Conservation (phyloP, 2,329 filamentous ascomycete species). For the Sporothrix brunneoviolacea region DNA sequence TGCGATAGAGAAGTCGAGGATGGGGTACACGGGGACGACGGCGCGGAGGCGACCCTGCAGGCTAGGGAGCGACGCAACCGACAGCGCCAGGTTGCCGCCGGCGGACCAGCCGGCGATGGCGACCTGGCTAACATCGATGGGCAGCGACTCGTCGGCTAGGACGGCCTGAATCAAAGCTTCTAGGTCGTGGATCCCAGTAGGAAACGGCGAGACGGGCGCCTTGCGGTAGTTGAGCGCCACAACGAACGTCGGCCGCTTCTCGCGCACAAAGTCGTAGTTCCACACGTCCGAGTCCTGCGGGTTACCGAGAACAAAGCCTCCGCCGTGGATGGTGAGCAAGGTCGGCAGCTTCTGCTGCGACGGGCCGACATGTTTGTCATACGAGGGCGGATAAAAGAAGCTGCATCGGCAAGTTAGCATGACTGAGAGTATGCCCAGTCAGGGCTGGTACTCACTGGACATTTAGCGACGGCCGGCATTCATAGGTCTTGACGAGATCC, state of each 20-base stretch:
- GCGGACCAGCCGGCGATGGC: constrained; percentile 44
- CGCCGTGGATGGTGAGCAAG: constrained; percentile 46
- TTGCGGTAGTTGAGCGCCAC: constrained; percentile 44
- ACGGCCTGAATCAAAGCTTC: constrained; percentile 36
- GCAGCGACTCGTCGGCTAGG: constrained; percentile 37
- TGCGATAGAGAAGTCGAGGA: constrained; percentile 33
- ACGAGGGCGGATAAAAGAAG: constrained; percentile 35
- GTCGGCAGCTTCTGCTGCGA: constrained; percentile 29
- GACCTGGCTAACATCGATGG: constrained; percentile 36
- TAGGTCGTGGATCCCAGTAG: constrained; percentile 37
- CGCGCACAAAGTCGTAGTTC: constrained; percentile 36
- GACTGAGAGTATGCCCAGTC: too few species aligned
- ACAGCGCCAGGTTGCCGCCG: constrained; percentile 42
- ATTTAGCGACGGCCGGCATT: constrained; percentile 13
- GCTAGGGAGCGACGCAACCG: constrained; percentile 32
- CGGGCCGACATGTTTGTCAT: constrained; percentile 23
- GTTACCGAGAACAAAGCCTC: constrained; percentile 40
- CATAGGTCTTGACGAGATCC: constrained; percentile 19
- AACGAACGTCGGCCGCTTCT: constrained; percentile 34
- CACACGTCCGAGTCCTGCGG: constrained; percentile 40
- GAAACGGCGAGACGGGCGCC: constrained; percentile 39
- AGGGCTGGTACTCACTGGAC: constrained; percentile 8
- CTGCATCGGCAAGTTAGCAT: constrained; percentile 16
- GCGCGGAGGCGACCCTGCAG: constrained; percentile 28
- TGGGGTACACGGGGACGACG: constrained; percentile 38